These are phyloP conservation scores for Pseudotsuga menziesii DNA, from an alignment of 75 land plant species.

Conservation along the genomic window DNA sequence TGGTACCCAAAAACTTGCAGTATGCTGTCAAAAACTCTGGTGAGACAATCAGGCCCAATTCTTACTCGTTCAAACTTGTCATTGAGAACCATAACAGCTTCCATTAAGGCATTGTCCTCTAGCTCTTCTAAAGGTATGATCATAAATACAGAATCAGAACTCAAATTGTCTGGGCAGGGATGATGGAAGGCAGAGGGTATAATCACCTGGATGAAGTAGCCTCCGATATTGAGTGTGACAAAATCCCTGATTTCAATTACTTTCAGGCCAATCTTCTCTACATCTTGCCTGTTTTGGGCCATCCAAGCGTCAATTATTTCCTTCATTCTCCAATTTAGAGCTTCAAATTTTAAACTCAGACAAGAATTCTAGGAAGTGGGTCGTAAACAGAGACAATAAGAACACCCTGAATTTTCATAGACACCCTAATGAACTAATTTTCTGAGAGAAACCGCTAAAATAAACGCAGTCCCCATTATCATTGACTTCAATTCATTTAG, in stretches of 20 bases:
- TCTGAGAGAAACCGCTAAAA: too few relatives aligned
- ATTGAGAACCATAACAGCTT: conserved; percentile 12
- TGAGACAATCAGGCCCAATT: conserved; percentile 8
- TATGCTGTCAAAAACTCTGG: conserved; percentile 13
- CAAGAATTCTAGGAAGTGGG: too few relatives aligned
- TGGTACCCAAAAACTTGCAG: neutral
- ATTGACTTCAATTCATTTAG: too few relatives aligned
- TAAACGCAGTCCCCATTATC: too few relatives aligned
- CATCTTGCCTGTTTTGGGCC: neutral
- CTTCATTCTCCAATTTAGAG: neutral
- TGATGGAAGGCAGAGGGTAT: conserved; percentile 2
- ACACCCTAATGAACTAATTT: too few relatives aligned
- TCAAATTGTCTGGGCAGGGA: neutral
- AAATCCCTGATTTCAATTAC: neutral
- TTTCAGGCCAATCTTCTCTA: neutral
- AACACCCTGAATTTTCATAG: too few relatives aligned
- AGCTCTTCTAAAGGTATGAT: neutral
- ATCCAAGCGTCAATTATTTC: neutral
- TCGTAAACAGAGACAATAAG: too few relatives aligned
- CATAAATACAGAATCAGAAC: neutral
- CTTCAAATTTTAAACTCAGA: too few relatives aligned
- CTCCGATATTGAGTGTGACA: neutral
- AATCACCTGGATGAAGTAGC: neutral
- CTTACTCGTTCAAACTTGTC: conserved; percentile 25
- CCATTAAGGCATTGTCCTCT: conserved; percentile 7